A percentile compares a stretch with the other conserved stretches of the same genome.
These are phyloP conservation scores for Plasmodiophora brassicae DNA, from an alignment of 208 protist genomes.

Conservation along the genomic window DNA sequence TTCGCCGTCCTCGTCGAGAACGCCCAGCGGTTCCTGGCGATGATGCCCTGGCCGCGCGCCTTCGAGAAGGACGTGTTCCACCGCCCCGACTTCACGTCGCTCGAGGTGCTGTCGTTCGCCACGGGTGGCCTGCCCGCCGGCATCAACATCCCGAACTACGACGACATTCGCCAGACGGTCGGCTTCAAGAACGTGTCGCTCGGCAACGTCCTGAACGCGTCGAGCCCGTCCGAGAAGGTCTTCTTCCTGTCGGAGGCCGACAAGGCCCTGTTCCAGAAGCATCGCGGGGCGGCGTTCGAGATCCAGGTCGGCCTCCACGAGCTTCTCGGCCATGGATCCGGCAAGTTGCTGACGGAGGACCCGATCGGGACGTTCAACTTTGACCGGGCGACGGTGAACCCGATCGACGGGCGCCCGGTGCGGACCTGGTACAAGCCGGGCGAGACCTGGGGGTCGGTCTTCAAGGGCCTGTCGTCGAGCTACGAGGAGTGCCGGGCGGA, in stretches of 20 bases:
- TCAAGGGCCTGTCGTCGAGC: slow-evolving; percentile 32
- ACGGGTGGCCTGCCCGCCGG: slow-evolving; percentile 50
- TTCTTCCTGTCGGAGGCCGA: not conserved
- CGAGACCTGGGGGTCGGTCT: slow-evolving; percentile 42
- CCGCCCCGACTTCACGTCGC: slow-evolving; percentile 47
- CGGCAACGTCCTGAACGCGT: slow-evolving; percentile 40
- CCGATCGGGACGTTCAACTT: slow-evolving; percentile 31
- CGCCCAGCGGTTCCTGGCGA: not conserved
- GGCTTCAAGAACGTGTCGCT: slow-evolving; percentile 57
- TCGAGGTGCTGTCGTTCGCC: slow-evolving; percentile 48
- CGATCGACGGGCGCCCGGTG: not conserved
- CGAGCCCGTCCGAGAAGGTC: not conserved
- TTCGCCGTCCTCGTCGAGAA: slow-evolving; percentile 40
- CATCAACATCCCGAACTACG: slow-evolving; percentile 59
- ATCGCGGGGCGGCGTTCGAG: not conserved
- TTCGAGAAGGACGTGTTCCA: slow-evolving; percentile 47
- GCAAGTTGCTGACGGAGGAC: slow-evolving; percentile 33
- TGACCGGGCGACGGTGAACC: not conserved
- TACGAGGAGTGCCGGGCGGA: slow-evolving; percentile 55
- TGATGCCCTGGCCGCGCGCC: slow-evolving; percentile 35
- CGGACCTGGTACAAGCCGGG: slow-evolving; percentile 41
- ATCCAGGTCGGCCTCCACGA: slow-evolving; percentile 52
- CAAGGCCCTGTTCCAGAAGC: not conserved
- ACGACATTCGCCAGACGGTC: slow-evolving; percentile 46
- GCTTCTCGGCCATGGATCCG: slow-evolving; percentile 53